Evolutionary conservation across 192 early-diverging fungal species (phyloP).

Genomic region (Funneliformis mosseae): DNA sequence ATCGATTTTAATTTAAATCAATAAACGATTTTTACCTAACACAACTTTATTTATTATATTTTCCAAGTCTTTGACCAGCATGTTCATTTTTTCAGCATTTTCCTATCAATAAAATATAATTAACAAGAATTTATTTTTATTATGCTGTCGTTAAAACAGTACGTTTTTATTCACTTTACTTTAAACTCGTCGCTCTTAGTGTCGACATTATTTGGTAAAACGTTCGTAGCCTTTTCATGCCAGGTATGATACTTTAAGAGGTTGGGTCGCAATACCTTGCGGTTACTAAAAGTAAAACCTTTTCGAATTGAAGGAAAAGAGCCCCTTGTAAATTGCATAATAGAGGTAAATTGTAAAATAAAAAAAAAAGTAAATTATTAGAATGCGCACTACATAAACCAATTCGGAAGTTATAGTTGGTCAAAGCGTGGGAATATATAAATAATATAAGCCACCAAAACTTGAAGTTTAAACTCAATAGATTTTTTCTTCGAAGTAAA

Average conservation of each 20-base stretch:
- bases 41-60: conserved; percentile 69
- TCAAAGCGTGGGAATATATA: background rate
- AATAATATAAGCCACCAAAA: background rate
- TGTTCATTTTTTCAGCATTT: conserved; percentile 70
- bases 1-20: background rate
- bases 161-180: conserved; percentile 45
- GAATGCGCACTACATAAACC: too few relatives aligned
- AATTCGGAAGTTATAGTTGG: background rate
- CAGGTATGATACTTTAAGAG: conserved; percentile 36
- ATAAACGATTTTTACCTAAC: conserved; percentile 57
- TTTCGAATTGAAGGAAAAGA: background rate
- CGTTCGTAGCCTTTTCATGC: conserved; percentile 56
- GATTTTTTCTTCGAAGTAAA: background rate
- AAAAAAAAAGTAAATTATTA: background rate
- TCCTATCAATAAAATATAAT: conserved; percentile 53
- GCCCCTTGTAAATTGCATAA: background rate
- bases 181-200: conserved; percentile 70
- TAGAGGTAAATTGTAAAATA: background rate
- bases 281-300: background rate
- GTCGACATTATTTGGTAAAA: conserved; percentile 74
- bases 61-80: conserved; percentile 66
- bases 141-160: background rate
- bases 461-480: background rate
- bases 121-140: background rate
- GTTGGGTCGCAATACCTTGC: background rate